Percentiles rank a stretch among this genome's conserved stretches.
Conservation (phyloP, 2,329 filamentous ascomycete species). For the Aspergillus tubingensis region DNA sequence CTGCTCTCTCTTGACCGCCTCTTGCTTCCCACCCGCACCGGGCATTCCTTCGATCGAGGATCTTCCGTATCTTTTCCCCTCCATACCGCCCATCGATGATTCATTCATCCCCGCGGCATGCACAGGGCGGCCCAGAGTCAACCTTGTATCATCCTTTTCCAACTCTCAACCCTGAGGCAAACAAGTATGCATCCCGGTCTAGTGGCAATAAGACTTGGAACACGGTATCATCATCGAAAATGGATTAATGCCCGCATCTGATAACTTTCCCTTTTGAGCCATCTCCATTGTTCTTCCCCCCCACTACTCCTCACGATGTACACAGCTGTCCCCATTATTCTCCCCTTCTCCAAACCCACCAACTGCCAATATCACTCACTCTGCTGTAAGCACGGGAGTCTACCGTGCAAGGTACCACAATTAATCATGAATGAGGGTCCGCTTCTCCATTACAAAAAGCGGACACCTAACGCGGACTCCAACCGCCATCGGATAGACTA, state of each 20-base stretch:
- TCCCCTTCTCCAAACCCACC: neutral
- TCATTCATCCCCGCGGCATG: slow-evolving; percentile 5
- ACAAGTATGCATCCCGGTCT: slow-evolving; percentile 9
- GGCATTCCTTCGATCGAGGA: neutral
- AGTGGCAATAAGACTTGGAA: slow-evolving; percentile 7
- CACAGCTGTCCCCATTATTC: neutral
- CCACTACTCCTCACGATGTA: slow-evolving; percentile 6
- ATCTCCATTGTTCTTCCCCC: slow-evolving; percentile 7
- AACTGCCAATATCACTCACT: no score
- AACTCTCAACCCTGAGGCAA: neutral
- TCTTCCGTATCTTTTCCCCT: neutral
- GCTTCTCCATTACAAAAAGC: neutral
- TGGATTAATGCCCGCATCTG: slow-evolving; percentile 9
- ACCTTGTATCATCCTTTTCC: neutral
- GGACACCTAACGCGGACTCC: neutral
- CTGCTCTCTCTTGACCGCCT: slow-evolving; percentile 22
- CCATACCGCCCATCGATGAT: slow-evolving; percentile 2
- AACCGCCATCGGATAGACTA: neutral
- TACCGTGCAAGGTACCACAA: no score
- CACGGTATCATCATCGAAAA: neutral
- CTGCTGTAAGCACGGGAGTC: no score
- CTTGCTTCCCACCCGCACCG: slow-evolving; percentile 9
- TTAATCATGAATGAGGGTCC: neutral
- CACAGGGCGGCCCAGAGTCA: neutral
- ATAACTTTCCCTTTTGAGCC: slow-evolving; percentile 22